Evolutionary conservation across 805 yeast genomes (phyloP), one percentile per base, ranked within the genome.

Genomic region (Pichia cabralensis): DNA sequence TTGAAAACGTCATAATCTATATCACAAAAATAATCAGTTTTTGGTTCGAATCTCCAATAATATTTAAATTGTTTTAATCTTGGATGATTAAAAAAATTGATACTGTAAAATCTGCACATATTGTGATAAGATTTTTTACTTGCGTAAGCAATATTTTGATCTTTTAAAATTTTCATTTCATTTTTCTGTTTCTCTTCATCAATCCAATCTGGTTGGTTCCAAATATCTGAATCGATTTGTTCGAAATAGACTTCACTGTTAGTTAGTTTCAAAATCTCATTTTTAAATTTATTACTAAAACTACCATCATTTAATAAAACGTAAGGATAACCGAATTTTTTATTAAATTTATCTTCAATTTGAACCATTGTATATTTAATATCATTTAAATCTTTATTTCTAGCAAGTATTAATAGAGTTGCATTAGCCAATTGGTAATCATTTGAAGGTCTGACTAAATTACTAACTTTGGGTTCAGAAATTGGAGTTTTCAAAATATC

Each of bases 11-110:
- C 94, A 50, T 84, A 83, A 35, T 80, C 71, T 28, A 83, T 57
- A 35, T 76, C 72, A 48, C 84, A 75, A 49, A 62, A 80, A 49
- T 77, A 81, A 19, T 67, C 63, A 1, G 84, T 82, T 23, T 60
- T 61, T 7, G 94, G 94, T 55, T 83, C 94, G 31, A 83, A 63
- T 41, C 95, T 62, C 95, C 94, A 83, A 50, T 79, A 80, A 57
- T 77, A 83, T 45, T 64, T 68, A 57, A 67, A 78, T 39, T 80
- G 62, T 39, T 65, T 60, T 50, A 83, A 52, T 36, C 71, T 66
- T 10, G 81, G 81, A 41, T 79, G 71, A 32, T 78, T 65, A 50
- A 67, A 80, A 48, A 82, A 80, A 38, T 58, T 58, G 10, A 72
- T 74, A 32, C 80, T 74, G 52, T 81, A 80, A 55, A 77, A 83